Evolutionary conservation across 495 filamentous ascomycete species (phyloP), one percentile per base, ranked within the genome.

Genomic region (Chaetomium fimeti): DNA sequence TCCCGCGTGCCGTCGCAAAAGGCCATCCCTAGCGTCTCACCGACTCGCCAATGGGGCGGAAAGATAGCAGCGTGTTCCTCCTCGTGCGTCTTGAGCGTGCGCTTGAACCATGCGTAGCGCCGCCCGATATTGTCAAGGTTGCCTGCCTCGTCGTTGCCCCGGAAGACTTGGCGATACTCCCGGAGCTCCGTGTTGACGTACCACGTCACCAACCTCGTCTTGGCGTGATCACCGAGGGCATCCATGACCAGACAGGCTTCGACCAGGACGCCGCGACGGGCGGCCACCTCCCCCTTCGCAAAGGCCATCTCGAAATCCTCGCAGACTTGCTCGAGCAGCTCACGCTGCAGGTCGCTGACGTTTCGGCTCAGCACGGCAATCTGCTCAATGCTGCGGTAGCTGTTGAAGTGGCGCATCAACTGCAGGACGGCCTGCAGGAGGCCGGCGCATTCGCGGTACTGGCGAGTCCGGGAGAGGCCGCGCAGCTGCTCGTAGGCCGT

Each of bases 351-450:
- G 66, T 98, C 94, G 25, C 92, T 90, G 42, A 98, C 94, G 71
- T 96, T 96, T 49, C 91, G 86, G 70, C 91, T 93, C 40, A 98
- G 84, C 4, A 91, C 90, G 20, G 94, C 94, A 68, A 99, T 98
- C 80, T 99, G 94, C 73, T 97, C 93, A 48, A 99, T 97, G 62
- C 91, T 95, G 62, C 95, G 84, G 74, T 98, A 98, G 71, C 91
- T 94, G 75, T 97, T 96, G 84, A 99, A 99, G 78, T 99, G 92
- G 62, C 90, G 89, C 92, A 97, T 97, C 36, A 99, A 87, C 83
- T 99, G 94, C 64, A 98, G 86, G 45, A 99, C 94, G 5, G 95
- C 94, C 75, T 96, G 91, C 60, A 99, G 84, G 58, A 99, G 81
- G 71, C 94, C 92, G 42, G 95, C 91, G 73, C 94, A 99, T 78